A percentile compares a stretch with the other conserved stretches of the same genome.
Evolutionary conservation across 768 basidiomycete genomes (phyloP).

Genomic region (Filobasidium wieringae): DNA sequence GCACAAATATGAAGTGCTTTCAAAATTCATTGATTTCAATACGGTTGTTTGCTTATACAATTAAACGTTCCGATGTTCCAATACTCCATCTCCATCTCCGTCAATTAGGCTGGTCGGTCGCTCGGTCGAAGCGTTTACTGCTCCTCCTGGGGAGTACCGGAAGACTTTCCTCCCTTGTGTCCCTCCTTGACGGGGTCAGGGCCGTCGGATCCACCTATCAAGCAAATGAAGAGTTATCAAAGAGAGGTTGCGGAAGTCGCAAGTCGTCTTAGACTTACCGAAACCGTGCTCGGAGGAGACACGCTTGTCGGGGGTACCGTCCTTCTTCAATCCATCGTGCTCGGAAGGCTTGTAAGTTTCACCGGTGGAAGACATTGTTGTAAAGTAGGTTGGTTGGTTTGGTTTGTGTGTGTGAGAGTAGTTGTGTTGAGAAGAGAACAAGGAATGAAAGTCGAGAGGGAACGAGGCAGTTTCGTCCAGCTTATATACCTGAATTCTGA

Average conservation of each 20-base stretch:
- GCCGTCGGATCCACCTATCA: too few species aligned
- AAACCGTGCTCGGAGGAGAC: slow-evolving; percentile 40
- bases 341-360: slow-evolving; percentile 40
- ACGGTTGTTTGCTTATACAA: too few species aligned
- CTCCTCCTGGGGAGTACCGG: slow-evolving; percentile 12
- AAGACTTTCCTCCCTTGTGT: slow-evolving; percentile 30
- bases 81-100: too few species aligned
- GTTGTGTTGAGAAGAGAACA: not conserved
- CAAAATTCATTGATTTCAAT: too few species aligned
- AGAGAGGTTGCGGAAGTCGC: not conserved
- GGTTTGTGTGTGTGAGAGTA: slow-evolving; percentile 8
- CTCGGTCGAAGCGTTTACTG: too few species aligned
- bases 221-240: slow-evolving; percentile 5
- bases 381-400: slow-evolving; percentile 15
- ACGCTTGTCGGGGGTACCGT: slow-evolving; percentile 40
- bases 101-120: too few species aligned
- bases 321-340: slow-evolving; percentile 39
- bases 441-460: too few species aligned
- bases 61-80: too few species aligned
- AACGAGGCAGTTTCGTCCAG: too few species aligned
- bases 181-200: slow-evolving; percentile 39
- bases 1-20: too few species aligned
- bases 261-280: too few species aligned
- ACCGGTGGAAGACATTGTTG: slow-evolving; percentile 25
- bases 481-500: too few species aligned